A percentile compares a stretch with the other conserved stretches of the same genome.
phyloP scores from a whole-genome alignment of 805 yeast species.

The Yarrowia phangngaensis region DNA sequence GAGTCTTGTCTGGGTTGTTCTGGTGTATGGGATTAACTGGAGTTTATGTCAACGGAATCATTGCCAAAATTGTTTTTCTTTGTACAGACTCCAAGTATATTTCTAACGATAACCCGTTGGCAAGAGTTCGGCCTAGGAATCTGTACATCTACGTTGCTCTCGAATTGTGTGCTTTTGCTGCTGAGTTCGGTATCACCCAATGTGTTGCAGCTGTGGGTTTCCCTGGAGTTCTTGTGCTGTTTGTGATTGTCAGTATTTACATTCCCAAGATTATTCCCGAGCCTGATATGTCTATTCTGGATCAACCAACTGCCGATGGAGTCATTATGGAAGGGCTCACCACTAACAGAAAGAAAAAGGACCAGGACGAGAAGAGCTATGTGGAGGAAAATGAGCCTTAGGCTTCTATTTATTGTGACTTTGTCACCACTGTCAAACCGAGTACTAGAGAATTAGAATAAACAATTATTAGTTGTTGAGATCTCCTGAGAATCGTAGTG shows the following conservation, averaged over 20 bases:
- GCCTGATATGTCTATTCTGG: constrained; percentile 60
- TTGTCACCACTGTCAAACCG: no score
- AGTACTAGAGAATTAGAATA: no score
- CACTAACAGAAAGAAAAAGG: constrained; percentile 3
- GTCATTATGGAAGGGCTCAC: constrained; percentile 39
- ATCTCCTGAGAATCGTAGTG: no score
- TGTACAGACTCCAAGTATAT: constrained; percentile 54
- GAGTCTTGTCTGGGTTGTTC: constrained; percentile 86
- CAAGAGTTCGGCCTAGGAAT: constrained; percentile 38
- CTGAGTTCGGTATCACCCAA: constrained; percentile 79
- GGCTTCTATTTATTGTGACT: no score
- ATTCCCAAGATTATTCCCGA: constrained; percentile 62
- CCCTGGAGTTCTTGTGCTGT: constrained; percentile 71
- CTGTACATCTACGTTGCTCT: constrained; percentile 54
- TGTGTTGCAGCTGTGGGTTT: constrained; percentile 92
- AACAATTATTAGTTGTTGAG: no score
- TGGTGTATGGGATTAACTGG: constrained; percentile 91
- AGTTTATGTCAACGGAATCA: constrained; percentile 60
- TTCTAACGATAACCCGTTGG: constrained; percentile 38
- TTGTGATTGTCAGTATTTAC: constrained; percentile 59
- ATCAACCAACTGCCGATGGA: constrained; percentile 50
- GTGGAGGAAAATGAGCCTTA: no score
- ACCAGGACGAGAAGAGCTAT: constrained; percentile 3
- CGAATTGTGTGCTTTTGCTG: constrained; percentile 64
- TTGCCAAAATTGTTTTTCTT: constrained; percentile 58